These are phyloP conservation scores for Begonia masoniana DNA, from an alignment of 306 rosid genomes.

Conservation along the genomic window DNA sequence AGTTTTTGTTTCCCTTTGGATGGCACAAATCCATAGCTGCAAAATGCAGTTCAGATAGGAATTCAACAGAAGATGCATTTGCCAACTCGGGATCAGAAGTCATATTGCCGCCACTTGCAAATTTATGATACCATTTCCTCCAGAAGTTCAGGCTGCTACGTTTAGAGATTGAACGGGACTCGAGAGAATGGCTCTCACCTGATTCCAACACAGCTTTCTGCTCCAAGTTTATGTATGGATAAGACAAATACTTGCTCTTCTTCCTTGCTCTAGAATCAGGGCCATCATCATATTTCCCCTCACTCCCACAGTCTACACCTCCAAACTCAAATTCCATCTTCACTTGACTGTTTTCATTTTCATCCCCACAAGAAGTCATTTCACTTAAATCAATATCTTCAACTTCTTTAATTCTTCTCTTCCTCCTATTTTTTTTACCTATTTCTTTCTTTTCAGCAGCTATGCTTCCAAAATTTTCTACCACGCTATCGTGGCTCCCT, in stretches of 20 bases:
- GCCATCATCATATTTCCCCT: slow-evolving; percentile 19
- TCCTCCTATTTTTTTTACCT: slow-evolving; percentile 12
- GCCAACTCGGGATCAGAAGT: slow-evolving; percentile 22
- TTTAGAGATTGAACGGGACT: slow-evolving; percentile 18
- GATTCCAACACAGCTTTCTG: slow-evolving; percentile 9
- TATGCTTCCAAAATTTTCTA: slow-evolving; percentile 1
- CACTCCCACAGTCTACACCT: slow-evolving; percentile 5
- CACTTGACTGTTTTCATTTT: slow-evolving; percentile 2
- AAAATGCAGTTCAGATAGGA: slow-evolving; percentile 52
- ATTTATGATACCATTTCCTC: slow-evolving; percentile 47
- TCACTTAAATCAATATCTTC: slow-evolving; percentile 7
- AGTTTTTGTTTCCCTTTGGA: slow-evolving; percentile 21
- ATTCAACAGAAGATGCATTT: slow-evolving; percentile 24
- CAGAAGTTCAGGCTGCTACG: slow-evolving; percentile 40
- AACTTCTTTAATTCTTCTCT: slow-evolving; percentile 11
- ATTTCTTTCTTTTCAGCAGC: slow-evolving; percentile 2
- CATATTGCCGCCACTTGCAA: slow-evolving; percentile 13
- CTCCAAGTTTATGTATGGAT: slow-evolving; percentile 48
- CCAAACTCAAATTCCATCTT: slow-evolving; percentile 5
- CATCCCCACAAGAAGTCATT: slow-evolving; percentile 2
- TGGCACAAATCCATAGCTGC: slow-evolving; percentile 42
- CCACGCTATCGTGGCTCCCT: not conserved
- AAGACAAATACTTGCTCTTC: slow-evolving; percentile 75
- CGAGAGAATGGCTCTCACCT: not conserved
- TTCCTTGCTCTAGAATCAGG: slow-evolving; percentile 51